These are phyloP conservation scores for Coleophoma eucalyptorum DNA, from an alignment of 2,329 filamentous ascomycete species.

Conservation along the genomic window DNA sequence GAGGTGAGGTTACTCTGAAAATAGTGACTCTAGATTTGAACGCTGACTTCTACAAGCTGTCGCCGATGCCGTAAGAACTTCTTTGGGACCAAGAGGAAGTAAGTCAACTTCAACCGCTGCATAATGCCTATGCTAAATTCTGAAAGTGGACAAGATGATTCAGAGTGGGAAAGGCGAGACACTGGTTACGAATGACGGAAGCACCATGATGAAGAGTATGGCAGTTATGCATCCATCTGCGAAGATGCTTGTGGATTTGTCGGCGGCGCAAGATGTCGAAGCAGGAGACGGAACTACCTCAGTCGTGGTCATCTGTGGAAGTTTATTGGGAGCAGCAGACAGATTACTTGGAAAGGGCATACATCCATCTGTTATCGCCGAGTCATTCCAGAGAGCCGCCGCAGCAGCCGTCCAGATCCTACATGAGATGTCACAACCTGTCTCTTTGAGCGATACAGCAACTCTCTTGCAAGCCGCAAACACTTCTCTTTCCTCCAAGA, in stretches of 20 bases:
- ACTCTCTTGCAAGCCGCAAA: conserved; percentile 95
- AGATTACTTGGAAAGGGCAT: conserved; percentile 88
- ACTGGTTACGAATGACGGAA: conserved; percentile 99
- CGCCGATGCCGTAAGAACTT: conserved; percentile 95
- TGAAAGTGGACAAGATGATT: conserved; percentile 47
- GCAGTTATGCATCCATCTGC: conserved; percentile 98
- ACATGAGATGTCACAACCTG: conserved; percentile 93
- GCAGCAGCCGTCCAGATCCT: conserved; percentile 84
- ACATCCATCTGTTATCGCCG: conserved; percentile 95
- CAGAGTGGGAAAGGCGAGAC: conserved; percentile 72
- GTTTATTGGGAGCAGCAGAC: conserved; percentile 89
- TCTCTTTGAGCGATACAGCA: conserved; percentile 80
- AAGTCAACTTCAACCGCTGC: no score
- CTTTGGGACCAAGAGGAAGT: conserved; percentile 85
- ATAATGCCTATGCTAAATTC: no score
- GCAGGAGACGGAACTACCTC: conserved; percentile 98
- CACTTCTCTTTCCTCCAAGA: conserved; percentile 96
- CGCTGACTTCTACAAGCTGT: conserved; percentile 60
- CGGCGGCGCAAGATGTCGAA: conserved; percentile 95
- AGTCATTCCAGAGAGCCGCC: conserved; percentile 94
- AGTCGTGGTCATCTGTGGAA: conserved; percentile 96
- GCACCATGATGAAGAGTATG: conserved; percentile 99
- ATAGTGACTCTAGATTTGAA: conserved; percentile 6
- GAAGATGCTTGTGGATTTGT: conserved; percentile 98
- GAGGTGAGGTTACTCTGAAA: conserved; percentile 56